A percentile compares a stretch with the other conserved stretches of the same genome.
Conservation (phyloP, 2,329 filamentous ascomycete genomes). For the Alternaria infectoria region DNA sequence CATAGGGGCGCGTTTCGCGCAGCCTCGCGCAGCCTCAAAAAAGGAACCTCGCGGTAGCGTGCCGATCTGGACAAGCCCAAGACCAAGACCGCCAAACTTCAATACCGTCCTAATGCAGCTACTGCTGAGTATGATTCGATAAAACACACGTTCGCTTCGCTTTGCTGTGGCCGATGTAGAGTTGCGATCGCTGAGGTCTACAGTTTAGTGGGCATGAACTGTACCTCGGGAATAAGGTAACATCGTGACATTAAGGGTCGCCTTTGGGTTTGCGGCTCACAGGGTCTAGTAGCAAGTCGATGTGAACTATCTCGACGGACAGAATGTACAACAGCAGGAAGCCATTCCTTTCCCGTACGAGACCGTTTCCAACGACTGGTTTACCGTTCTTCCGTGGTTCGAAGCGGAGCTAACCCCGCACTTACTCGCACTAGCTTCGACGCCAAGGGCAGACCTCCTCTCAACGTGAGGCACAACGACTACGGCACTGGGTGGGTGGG, state of each 20-base stretch:
- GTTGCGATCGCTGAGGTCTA: not conserved
- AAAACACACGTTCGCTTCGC: not conserved
- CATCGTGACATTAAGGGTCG: not conserved
- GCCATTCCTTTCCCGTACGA: not conserved
- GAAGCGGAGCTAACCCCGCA: constrained; percentile 28
- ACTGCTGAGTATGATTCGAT: not conserved
- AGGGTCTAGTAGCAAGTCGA: not conserved
- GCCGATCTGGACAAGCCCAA: not conserved
- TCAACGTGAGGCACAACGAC: constrained; percentile 14
- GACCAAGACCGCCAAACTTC: not conserved
- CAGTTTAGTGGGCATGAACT: not conserved
- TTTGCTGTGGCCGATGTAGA: too few species aligned
- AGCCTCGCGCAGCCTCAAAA: not conserved
- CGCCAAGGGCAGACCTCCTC: constrained; percentile 31
- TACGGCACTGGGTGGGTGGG: constrained; percentile 6
- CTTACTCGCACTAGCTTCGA: constrained; percentile 24
- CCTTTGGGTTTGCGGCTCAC: not conserved
- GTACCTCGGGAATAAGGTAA: not conserved
- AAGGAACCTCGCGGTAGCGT: not conserved
- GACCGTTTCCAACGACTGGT: constrained; percentile 4
- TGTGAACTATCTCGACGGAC: not conserved
- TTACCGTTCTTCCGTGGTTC: constrained; percentile 5
- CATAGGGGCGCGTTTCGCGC: not conserved
- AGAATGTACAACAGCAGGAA: not conserved
- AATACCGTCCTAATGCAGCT: not conserved